Evolutionary conservation across 2,329 filamentous ascomycete species (phyloP).

Genomic region (Pleoardoris graminearum): DNA sequence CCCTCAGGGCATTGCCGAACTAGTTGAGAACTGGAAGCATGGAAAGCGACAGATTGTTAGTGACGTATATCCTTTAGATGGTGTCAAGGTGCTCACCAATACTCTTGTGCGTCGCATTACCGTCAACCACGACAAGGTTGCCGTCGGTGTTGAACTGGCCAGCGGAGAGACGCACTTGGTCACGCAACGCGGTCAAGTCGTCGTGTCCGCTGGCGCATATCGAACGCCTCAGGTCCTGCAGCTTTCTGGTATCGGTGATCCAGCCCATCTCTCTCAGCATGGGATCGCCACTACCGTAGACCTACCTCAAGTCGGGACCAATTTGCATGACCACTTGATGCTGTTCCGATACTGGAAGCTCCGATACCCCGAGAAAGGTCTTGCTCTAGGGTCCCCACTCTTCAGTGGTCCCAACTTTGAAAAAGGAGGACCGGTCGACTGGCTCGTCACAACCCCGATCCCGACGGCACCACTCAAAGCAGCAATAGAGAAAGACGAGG

Average conservation of each 20-base stretch:
- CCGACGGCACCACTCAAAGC: slow-evolving; percentile 13
- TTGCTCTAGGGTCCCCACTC: slow-evolving; percentile 24
- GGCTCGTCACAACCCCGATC: slow-evolving; percentile 21
- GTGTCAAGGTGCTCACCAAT: no score
- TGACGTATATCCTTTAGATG: no score
- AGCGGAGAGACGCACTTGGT: slow-evolving; percentile 14
- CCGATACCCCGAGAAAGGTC: slow-evolving; percentile 24
- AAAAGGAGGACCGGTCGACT: slow-evolving; percentile 29
- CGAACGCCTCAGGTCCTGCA: slow-evolving; percentile 35
- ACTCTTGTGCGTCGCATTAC: not conserved
- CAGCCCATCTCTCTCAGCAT: slow-evolving; percentile 54
- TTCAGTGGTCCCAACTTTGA: slow-evolving; percentile 23
- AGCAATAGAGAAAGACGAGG: slow-evolving; percentile 23
- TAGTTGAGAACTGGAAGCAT: no score
- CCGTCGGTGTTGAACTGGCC: slow-evolving; percentile 21
- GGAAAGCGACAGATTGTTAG: no score
- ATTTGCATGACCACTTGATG: slow-evolving; percentile 61
- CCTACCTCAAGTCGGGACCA: slow-evolving; percentile 63
- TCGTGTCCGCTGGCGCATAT: slow-evolving; percentile 35
- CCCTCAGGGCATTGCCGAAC: no score
- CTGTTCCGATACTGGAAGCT: slow-evolving; percentile 33
- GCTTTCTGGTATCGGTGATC: slow-evolving; percentile 38
- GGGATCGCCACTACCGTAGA: slow-evolving; percentile 58
- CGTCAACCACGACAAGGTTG: slow-evolving; percentile 16
- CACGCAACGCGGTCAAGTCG: slow-evolving; percentile 26